Evolutionary conservation across 306 rosid species (phyloP), one percentile per base, ranked within the genome.

Genomic region (Styphnolobium japonicum): DNA sequence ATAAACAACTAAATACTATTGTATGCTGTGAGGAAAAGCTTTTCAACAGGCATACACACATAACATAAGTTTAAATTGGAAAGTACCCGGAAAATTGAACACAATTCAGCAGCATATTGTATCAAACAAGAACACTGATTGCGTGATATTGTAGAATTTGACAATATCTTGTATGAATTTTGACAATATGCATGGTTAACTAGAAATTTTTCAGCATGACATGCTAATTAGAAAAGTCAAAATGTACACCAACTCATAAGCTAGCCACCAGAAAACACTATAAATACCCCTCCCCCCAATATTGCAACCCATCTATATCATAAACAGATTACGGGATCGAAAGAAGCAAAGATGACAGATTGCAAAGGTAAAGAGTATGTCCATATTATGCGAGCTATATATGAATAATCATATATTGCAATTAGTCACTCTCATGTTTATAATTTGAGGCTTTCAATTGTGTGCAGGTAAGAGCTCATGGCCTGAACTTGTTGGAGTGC

Each of bases 381-480:
- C 12, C 42, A 16, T 62, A n/a, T n/a, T n/a, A n/a, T n/a, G n/a
- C n/a, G n/a, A n/a, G n/a, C n/a, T n/a, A n/a, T n/a, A n/a, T n/a
- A 69, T 34, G 51, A 11, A 15, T 53, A 18, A 57, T 5, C 31
- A 57, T 14, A 61, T 61, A 60, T 29, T 60, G 37, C 40, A 25
- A 58, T 60, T 3, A 5, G 4, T 14, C 2, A 1, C 19, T 31
- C 2, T 62, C 25, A 2, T 40, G 29, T 58, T 27, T 27, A 58
- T 58, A 12, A 58, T n/a, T 48, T 10, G 33, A 56, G 63, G 63
- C 16, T n/a, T n/a, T 63, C 14, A 43, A 64, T 65, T 52, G 39
- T 49, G 52, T 34, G 21, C 45, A 89, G 91, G 90, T 21, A 89
- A 87, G 86, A 79, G 78, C 10, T 87, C 91, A 33, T 87, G 93